These are phyloP conservation scores for Kwoniella mangroviensis DNA, from an alignment of 768 basidiomycete species.

Conservation along the genomic window DNA sequence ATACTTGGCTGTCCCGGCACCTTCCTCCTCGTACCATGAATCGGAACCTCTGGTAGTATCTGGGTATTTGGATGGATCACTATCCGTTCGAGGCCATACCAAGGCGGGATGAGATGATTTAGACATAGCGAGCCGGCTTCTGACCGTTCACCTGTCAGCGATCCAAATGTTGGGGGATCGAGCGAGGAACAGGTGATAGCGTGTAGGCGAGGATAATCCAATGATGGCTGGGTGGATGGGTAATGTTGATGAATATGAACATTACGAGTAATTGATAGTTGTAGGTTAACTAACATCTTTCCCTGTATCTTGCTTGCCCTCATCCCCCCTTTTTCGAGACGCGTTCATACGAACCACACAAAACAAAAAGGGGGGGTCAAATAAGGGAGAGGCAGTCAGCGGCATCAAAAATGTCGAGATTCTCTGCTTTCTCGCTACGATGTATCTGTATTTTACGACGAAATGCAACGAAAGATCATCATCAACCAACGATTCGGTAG, in stretches of 20 bases:
- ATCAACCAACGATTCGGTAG: too few relatives aligned
- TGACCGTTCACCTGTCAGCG: too few relatives aligned
- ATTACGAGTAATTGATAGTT: not conserved
- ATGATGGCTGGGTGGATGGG: not conserved
- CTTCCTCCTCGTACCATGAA: conserved; percentile 26
- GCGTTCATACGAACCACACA: too few relatives aligned
- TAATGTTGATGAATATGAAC: not conserved
- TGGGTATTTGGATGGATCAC: conserved; percentile 32
- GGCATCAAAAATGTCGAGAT: too few relatives aligned
- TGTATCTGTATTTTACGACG: too few relatives aligned
- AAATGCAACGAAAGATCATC: too few relatives aligned
- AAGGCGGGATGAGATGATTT: conserved; percentile 32
- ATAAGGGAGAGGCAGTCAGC: too few relatives aligned
- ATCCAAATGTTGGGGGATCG: too few relatives aligned
- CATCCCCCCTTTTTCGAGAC: not conserved
- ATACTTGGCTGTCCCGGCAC: conserved; percentile 27
- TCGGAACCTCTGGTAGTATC: conserved; percentile 4
- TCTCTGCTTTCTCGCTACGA: too few relatives aligned
- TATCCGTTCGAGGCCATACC: conserved; percentile 47
- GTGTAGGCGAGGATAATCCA: too few relatives aligned
- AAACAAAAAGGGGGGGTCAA: too few relatives aligned
- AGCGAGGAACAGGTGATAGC: too few relatives aligned
- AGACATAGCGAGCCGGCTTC: conserved; percentile 2
- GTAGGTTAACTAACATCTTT: not conserved
- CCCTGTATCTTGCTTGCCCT: not conserved